Base-by-base conservation (phyloP, 2,329 filamentous ascomycete genomes). In the Didymella keratinophila region DNA sequence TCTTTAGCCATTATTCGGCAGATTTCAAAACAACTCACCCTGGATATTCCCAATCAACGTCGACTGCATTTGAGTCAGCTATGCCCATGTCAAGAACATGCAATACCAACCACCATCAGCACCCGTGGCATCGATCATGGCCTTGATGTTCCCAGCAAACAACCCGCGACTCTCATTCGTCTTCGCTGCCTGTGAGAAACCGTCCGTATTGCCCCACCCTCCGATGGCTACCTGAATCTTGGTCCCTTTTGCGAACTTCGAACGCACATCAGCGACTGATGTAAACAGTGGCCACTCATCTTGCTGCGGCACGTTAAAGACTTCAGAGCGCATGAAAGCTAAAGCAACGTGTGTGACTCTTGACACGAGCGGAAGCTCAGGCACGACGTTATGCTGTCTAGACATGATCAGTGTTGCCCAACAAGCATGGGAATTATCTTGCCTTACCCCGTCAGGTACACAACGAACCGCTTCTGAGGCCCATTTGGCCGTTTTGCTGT, bases 141-240 rank as follows among this genome's bases (percentile, higher is more conserved):
- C 77, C 10, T 83, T 84, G 1, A 92, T 81, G 62, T 90, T 90
- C 41, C 79, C 78, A 2, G 89, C 87, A 76, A 89, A 93, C 6
- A 76, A 77, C 60, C 80, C 78, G 20, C 87, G 83, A 1, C 81
- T 83, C 8, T 74, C 66, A 1, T 83, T 78, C 3, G 81, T 81
- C 50, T 79, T 81, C 1, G 86, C 85, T 0, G 83, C 88, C 1
- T 57, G 72, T 0, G 84, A 82, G 66, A 91, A 92, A 0, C 88
- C 89, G 9, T 76, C 73, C 0, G 84, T 87, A 60, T 91, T 87
- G 0, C 89, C 89, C 89, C 90, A 93, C 47, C 89, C 90, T 10
- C 90, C 90, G 63, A 93, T 86, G 16, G 90, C 89, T 52, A 58
- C 25, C 12, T 49, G 49, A 2, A 58, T 27, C 14, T 49, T 42